Percentiles rank a stretch among this genome's conserved stretches.
Evolutionary conservation across 129 eudicot species (phyloP).

Genomic region (Logfia minima): DNA sequence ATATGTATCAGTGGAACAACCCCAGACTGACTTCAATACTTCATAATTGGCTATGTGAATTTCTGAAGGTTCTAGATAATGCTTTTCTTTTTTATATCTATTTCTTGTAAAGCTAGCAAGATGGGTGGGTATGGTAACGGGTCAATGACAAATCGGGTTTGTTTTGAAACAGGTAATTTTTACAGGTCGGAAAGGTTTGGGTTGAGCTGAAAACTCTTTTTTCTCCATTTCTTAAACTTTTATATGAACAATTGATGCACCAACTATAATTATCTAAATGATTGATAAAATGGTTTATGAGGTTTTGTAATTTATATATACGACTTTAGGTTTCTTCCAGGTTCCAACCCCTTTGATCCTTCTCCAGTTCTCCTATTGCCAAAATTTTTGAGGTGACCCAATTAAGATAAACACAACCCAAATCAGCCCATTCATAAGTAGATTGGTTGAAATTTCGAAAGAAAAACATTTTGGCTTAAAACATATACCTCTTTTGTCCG

Average conservation of each 20-base stretch:
- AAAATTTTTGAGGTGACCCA: background rate
- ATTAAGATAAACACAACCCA: too few relatives aligned
- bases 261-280: background rate
- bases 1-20: constrained; percentile 17
- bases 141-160: background rate
- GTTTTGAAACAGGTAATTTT: background rate
- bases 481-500: constrained; percentile 71
- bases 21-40: background rate
- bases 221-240: background rate
- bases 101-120: background rate
- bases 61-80: constrained; percentile 4
- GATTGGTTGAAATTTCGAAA: too few relatives aligned
- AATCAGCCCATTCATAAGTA: too few relatives aligned
- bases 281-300: background rate
- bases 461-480: background rate
- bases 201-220: background rate
- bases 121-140: background rate
- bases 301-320: background rate
- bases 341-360: too few relatives aligned
- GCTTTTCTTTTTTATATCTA: background rate
- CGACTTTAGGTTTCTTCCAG: background rate
- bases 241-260: background rate
- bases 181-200: background rate
- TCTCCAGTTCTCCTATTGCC: too few relatives aligned
- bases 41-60: constrained; percentile 6